These are phyloP conservation scores for Akanthomyces dipterigenus DNA, from an alignment of 2,329 filamentous ascomycete species.

Conservation along the genomic window DNA sequence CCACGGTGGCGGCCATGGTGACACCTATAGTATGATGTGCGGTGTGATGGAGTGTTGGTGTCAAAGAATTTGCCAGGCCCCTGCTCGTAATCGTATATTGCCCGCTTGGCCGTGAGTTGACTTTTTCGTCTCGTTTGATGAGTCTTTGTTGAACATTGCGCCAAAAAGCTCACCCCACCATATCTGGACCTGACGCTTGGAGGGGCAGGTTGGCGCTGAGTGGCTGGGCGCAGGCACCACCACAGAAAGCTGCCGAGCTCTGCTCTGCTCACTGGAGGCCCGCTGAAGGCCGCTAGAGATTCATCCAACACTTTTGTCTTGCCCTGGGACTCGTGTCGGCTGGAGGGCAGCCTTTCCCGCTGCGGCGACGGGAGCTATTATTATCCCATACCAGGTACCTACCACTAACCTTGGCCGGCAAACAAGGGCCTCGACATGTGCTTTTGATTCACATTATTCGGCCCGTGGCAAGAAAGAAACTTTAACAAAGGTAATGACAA, in stretches of 20 bases:
- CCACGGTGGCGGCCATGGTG: conserved; percentile 2
- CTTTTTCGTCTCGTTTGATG: neutral
- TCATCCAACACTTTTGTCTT: neutral
- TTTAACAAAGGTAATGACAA: neutral
- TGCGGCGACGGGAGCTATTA: neutral
- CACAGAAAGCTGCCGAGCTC: too few relatives aligned
- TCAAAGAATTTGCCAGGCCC: neutral
- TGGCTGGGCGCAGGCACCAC: neutral
- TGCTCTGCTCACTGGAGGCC: neutral
- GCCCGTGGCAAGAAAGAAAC: neutral
- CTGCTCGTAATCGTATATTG: neutral
- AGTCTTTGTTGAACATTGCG: neutral
- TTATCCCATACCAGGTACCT: neutral
- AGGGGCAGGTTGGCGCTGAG: neutral
- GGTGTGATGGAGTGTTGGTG: neutral
- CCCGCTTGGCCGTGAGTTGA: neutral
- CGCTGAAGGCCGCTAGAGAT: neutral
- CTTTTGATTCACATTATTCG: conserved; percentile 1
- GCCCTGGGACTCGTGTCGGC: neutral
- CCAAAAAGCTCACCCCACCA: neutral
- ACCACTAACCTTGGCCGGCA: neutral
- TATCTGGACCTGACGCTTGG: neutral
- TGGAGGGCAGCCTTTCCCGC: neutral
- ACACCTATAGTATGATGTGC: neutral
- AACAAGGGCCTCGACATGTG: neutral